These are phyloP conservation scores for Sugiyamaella boreocaroliniensis DNA, from an alignment of 805 yeast species.

Conservation along the genomic window DNA sequence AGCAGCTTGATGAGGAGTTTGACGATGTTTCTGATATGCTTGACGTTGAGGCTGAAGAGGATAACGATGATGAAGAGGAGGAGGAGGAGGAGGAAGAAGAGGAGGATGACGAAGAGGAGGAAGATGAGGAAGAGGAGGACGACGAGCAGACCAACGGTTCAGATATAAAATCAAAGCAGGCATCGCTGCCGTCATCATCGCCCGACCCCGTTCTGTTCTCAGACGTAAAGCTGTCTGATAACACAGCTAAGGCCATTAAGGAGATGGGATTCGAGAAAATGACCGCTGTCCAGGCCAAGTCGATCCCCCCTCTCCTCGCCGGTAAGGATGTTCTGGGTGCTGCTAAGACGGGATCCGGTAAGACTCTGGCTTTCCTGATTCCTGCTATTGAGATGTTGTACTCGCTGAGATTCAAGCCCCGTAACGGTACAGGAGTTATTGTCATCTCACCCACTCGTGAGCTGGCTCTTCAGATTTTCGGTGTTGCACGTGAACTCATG, in stretches of 20 bases:
- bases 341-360: constrained; percentile 99
- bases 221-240: constrained; percentile 65
- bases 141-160: constrained; percentile 12
- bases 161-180: neutral
- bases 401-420: constrained; percentile 87
- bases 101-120: constrained; percentile 27
- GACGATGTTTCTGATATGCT: constrained; percentile 20
- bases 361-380: constrained; percentile 87
- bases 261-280: constrained; percentile 86
- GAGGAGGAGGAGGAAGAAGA: constrained; percentile 26
- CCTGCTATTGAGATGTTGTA: constrained; percentile 94
- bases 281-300: constrained; percentile 93
- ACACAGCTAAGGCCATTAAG: constrained; percentile 71
- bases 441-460: constrained; percentile 97
- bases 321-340: constrained; percentile 98
- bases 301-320: constrained; percentile 93
- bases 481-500: constrained; percentile 94
- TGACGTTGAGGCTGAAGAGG: constrained; percentile 22
- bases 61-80: constrained; percentile 18
- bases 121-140: constrained; percentile 16
- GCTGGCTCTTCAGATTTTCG: constrained; percentile 93
- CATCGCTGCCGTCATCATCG: constrained; percentile 14
- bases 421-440: constrained; percentile 97
- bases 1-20: constrained; percentile 20
- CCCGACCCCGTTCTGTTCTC: constrained; percentile 33